Evolutionary conservation across 352 stramenopile species (phyloP).

Genomic region (Pythium aristosporum): DNA sequence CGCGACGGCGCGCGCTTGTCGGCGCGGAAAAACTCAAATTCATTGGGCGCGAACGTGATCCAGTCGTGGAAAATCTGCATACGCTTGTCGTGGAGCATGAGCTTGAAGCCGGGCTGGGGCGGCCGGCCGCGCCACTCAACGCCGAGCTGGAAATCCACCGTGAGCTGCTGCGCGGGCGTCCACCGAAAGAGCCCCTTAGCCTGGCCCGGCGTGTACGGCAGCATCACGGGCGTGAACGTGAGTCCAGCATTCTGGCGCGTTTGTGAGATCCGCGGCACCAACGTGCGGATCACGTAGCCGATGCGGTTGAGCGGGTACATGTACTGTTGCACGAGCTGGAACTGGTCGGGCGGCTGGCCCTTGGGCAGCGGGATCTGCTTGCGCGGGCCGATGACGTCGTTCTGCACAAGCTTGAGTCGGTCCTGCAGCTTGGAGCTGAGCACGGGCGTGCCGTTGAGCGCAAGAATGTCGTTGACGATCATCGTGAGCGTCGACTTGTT

Average conservation of each 20-base stretch:
- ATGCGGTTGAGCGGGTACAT: constrained; percentile 82
- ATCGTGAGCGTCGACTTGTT: constrained; percentile 71
- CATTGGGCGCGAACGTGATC: constrained; percentile 80
- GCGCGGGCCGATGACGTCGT: constrained; percentile 82
- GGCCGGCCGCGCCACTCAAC: constrained; percentile 80
- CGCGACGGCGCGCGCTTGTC: constrained; percentile 84
- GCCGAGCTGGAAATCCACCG: constrained; percentile 75
- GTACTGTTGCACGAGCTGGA: constrained; percentile 81
- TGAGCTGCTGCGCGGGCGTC: constrained; percentile 54
- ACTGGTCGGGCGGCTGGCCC: constrained; percentile 72
- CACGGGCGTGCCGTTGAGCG: constrained; percentile 79
- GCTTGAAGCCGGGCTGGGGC: constrained; percentile 80
- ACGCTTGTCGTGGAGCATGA: constrained; percentile 83
- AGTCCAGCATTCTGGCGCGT: constrained; percentile 79
- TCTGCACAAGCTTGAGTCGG: constrained; percentile 86
- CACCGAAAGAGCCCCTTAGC: constrained; percentile 77
- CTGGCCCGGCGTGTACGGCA: constrained; percentile 78
- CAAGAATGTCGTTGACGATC: constrained; percentile 83
- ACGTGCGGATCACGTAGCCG: constrained; percentile 73
- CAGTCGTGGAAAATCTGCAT: constrained; percentile 86
- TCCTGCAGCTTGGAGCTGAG: constrained; percentile 87
- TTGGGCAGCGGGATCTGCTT: constrained; percentile 77
- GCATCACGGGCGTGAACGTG: constrained; percentile 73
- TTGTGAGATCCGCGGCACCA: constrained; percentile 66
- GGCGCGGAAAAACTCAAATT: constrained; percentile 73